Percentiles rank a stretch among this genome's conserved stretches.
Conservation (phyloP, 2,329 filamentous ascomycete species). For the Beauveria sp. region DNA sequence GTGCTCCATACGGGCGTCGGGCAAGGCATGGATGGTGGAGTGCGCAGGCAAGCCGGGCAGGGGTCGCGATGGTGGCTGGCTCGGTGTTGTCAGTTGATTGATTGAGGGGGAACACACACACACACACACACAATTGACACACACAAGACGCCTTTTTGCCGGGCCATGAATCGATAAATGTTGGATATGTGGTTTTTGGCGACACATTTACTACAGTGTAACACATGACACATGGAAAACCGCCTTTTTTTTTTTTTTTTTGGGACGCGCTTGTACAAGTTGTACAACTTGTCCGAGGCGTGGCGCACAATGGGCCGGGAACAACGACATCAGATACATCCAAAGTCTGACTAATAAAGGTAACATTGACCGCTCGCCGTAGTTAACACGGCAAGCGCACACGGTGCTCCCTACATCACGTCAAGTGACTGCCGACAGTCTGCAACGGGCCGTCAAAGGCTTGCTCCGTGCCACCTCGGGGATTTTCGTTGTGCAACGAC, state of each 20-base stretch:
- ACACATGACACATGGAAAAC: too few species aligned
- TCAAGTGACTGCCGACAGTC: background rate
- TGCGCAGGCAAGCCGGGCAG: background rate
- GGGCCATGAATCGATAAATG: too few species aligned
- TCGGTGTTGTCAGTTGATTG: too few species aligned
- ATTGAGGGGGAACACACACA: too few species aligned
- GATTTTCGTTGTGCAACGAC: background rate
- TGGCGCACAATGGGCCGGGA: background rate
- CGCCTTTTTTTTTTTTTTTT: too few species aligned
- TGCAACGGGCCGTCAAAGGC: background rate
- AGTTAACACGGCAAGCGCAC: background rate
- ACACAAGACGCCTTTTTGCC: too few species aligned
- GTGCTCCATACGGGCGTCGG: background rate
- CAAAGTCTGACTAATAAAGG: too few species aligned
- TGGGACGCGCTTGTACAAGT: too few species aligned
- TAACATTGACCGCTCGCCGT: background rate
- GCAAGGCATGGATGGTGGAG: background rate
- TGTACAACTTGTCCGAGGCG: background rate
- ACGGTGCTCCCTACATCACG: background rate
- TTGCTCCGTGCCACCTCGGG: background rate
- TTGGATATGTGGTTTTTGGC: too few species aligned
- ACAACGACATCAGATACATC: background rate
- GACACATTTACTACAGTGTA: too few species aligned
- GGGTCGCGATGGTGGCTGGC: constrained; percentile 7
- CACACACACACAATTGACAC: too few species aligned